A percentile compares a stretch with the other conserved stretches of the same genome.
Conservation (phyloP, 2,329 filamentous ascomycete genomes). For the Sclerotinia subarctica region DNA sequence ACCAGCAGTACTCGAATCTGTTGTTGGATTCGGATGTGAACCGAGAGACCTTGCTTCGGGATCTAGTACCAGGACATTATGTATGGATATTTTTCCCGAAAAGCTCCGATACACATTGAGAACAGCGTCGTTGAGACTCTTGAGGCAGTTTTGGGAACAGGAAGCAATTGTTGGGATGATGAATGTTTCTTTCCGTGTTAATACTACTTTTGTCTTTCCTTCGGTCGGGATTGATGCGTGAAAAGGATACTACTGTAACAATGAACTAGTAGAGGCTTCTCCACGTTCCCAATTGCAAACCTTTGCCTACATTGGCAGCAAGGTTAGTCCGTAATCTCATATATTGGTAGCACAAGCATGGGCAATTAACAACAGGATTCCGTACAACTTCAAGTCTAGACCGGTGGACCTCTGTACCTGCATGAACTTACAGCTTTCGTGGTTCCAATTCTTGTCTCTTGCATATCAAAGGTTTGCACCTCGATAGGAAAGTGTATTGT, state of each 20-base stretch:
- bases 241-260: not conserved
- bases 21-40: not conserved
- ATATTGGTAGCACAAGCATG: not conserved
- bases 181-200: not conserved
- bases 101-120: not conserved
- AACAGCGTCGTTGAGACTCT: constrained; percentile 1
- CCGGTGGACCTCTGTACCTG: constrained; percentile 6
- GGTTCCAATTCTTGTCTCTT: not conserved
- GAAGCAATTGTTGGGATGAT: not conserved
- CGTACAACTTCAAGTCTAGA: not conserved
- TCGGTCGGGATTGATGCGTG: too few species aligned
- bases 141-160: constrained; percentile 1
- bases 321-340: not conserved
- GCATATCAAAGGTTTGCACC: not conserved
- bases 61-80: constrained; percentile 2
- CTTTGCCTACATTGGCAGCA: not conserved
- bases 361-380: not conserved
- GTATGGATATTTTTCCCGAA: not conserved
- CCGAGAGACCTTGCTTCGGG: constrained; percentile 4
- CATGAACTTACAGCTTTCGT: not conserved
- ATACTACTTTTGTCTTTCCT: constrained; percentile 3
- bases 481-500: not conserved
- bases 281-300: not conserved
- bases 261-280: not conserved
- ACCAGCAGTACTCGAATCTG: not conserved